Conservation (phyloP, 495 filamentous ascomycete genomes). For the Durotheca rogersii region DNA sequence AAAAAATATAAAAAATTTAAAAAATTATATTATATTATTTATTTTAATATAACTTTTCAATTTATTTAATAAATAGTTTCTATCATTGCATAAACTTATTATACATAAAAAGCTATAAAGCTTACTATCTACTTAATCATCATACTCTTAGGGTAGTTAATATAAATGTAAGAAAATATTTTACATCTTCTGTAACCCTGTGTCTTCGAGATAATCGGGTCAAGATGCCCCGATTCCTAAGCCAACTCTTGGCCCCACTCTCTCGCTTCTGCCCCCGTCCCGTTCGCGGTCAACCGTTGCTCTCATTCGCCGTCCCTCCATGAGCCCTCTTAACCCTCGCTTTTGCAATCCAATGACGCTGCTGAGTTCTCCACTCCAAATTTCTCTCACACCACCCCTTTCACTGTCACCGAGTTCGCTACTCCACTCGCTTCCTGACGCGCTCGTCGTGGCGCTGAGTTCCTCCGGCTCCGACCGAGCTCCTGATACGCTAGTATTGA, state of each 20-base stretch:
- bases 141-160: no score
- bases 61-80: no score
- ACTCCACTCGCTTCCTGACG: constrained; percentile 51
- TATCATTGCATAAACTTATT: no score
- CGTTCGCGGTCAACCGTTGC: constrained; percentile 44
- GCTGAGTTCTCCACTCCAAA: constrained; percentile 83
- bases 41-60: no score
- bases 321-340: constrained; percentile 83
- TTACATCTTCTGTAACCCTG: not conserved
- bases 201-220: constrained; percentile 4
- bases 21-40: no score
- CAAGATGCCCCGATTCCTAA: constrained; percentile 37
- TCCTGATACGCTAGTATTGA: constrained; percentile 42
- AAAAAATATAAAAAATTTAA: no score
- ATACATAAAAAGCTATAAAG: no score
- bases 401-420: constrained; percentile 46
- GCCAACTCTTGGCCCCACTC: constrained; percentile 33
- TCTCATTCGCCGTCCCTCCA: constrained; percentile 89
- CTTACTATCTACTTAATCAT: no score
- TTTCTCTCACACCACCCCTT: constrained; percentile 48
- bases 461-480: constrained; percentile 46
- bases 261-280: constrained; percentile 27
- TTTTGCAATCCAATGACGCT: constrained; percentile 97
- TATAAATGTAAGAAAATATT: no score
- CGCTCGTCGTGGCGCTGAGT: constrained; percentile 50